Evolutionary conservation across 176 grass and related monocot genomes (phyloP).

Genomic region (Aegilops sharonensis): DNA sequence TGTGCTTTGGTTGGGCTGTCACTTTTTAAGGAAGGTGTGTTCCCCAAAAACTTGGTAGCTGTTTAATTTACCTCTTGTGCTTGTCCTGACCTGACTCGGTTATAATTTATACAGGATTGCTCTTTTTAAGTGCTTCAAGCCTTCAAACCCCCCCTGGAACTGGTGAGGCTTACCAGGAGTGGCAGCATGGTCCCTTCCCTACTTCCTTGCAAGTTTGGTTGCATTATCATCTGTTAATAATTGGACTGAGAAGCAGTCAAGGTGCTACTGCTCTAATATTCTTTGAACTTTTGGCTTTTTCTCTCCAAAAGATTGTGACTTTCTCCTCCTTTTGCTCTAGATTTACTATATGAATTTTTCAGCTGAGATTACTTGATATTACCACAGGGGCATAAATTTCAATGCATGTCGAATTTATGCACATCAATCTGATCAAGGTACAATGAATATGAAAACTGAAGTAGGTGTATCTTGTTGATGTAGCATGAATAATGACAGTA

Average conservation of each 20-base stretch:
- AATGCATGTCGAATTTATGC: neutral
- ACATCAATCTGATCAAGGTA: neutral
- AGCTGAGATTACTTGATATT: neutral
- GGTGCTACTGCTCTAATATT: neutral
- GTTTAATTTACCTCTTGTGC: neutral
- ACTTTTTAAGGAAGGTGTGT: slow-evolving; percentile 70
- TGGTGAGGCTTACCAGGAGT: slow-evolving; percentile 21
- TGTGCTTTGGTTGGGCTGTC: slow-evolving; percentile 45
- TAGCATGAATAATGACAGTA: neutral
- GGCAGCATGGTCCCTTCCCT: slow-evolving; percentile 14
- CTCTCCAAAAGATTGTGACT: neutral
- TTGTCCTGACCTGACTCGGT: slow-evolving; percentile 9
- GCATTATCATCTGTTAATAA: neutral
- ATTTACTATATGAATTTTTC: neutral
- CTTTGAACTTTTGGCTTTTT: neutral
- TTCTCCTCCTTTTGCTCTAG: neutral
- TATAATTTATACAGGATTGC: slow-evolving; percentile 19
- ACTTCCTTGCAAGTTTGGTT: slow-evolving; percentile 20
- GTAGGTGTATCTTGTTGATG: neutral
- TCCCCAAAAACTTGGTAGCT: slow-evolving; percentile 44
- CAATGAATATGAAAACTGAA: neutral
- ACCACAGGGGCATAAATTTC: neutral
- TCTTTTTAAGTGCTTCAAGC: neutral
- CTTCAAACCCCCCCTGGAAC: neutral
- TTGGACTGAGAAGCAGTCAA: neutral